These are phyloP conservation scores for Ogataea populi-albae DNA, from an alignment of 805 yeast species.

Conservation along the genomic window DNA sequence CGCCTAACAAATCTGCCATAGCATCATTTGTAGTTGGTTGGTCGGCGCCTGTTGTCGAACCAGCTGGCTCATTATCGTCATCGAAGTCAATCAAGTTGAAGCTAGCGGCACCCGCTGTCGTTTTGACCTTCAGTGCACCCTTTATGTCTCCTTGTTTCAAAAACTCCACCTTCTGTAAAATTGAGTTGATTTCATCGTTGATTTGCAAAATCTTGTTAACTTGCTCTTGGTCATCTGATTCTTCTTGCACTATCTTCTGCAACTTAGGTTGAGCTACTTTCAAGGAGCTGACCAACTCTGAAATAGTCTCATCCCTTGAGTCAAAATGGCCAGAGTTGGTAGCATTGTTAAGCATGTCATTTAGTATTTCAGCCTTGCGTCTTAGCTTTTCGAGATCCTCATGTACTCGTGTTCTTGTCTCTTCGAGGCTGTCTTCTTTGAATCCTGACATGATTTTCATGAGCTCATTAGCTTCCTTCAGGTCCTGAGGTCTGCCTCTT, in stretches of 20 bases:
- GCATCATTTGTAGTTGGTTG: conserved; percentile 40
- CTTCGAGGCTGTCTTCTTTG: conserved; percentile 66
- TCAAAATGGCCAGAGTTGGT: conserved; percentile 40
- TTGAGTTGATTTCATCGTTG: conserved; percentile 71
- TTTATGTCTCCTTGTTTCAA: conserved; percentile 58
- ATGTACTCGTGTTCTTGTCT: conserved; percentile 73
- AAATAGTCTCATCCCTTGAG: conserved; percentile 63
- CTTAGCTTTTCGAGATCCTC: conserved; percentile 81
- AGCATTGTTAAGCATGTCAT: conserved; percentile 73
- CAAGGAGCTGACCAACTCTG: conserved; percentile 73
- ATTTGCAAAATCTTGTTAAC: conserved; percentile 63
- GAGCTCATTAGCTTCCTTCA: conserved; percentile 92
- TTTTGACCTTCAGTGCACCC: conserved; percentile 48
- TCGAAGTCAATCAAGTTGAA: not conserved
- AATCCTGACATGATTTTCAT: conserved; percentile 99
- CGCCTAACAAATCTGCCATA: conserved; percentile 71
- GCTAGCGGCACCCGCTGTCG: conserved; percentile 16
- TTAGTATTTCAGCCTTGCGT: conserved; percentile 81
- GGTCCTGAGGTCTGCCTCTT: conserved; percentile 92
- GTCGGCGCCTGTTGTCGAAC: conserved; percentile 24
- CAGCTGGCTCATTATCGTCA: conserved; percentile 36
- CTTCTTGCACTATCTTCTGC: conserved; percentile 79
- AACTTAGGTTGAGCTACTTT: conserved; percentile 85
- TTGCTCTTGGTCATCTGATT: conserved; percentile 61
- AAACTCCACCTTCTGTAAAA: conserved; percentile 63